Evolutionary conservation across 1,139 yeast genomes (phyloP).

Genomic region (Yarrowia galli): DNA sequence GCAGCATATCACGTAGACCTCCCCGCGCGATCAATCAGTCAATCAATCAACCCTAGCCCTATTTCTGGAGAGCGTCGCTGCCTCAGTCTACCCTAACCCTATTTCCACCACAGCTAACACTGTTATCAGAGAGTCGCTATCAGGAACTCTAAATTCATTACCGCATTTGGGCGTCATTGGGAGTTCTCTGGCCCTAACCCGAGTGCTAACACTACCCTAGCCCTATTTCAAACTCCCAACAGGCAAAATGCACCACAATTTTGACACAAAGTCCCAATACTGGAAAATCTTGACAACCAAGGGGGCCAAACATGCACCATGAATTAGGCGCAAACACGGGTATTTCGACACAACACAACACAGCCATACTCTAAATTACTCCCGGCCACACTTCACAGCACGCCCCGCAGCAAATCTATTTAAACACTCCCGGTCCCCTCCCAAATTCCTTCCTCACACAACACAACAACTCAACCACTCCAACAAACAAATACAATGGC

Average conservation of each 20-base stretch:
- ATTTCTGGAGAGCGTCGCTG: background rate
- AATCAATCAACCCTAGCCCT: slow-evolving; percentile 11
- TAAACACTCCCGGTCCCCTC: slow-evolving; percentile 14
- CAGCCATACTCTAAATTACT: slow-evolving; percentile 25
- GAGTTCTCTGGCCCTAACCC: slow-evolving; percentile 15
- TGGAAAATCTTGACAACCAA: slow-evolving; percentile 32
- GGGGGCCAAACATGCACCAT: slow-evolving; percentile 31
- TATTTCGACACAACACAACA: slow-evolving; percentile 33
- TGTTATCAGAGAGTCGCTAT: slow-evolving; percentile 20
- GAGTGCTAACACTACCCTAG: slow-evolving; percentile 1
- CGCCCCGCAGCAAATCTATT: slow-evolving; percentile 25
- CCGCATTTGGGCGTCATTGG: slow-evolving; percentile 2
- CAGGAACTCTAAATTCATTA: slow-evolving; percentile 23
- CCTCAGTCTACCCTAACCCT: slow-evolving; percentile 23
- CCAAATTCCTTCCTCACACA: slow-evolving; percentile 29
- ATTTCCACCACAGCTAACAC: background rate
- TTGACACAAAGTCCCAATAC: slow-evolving; percentile 24
- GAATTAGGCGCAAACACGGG: slow-evolving; percentile 37
- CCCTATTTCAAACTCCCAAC: slow-evolving; percentile 38
- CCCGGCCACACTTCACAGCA: slow-evolving; percentile 16
- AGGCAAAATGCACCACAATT: slow-evolving; percentile 32
- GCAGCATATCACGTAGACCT: background rate
- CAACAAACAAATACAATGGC: slow-evolving; percentile 71
- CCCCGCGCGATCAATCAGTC: slow-evolving; percentile 6
- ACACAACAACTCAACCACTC: slow-evolving; percentile 41